A percentile compares a stretch with the other conserved stretches of the same genome.
Conservation (phyloP, 441 rosid genomes). For the Pelargonium citronellum region DNA sequence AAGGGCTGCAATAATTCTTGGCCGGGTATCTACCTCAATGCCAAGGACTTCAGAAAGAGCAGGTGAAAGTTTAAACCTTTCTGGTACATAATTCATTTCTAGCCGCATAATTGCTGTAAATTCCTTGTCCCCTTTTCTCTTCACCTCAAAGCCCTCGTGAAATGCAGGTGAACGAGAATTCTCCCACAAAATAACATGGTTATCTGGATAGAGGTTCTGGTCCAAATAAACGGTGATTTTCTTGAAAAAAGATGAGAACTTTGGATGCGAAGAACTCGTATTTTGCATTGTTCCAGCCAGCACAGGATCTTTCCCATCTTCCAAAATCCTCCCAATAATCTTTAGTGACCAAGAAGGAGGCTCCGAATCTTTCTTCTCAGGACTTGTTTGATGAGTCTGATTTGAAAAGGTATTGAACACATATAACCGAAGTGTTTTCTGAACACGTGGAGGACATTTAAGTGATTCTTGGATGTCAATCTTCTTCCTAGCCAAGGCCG, state of each 20-base stretch:
- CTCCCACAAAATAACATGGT: constrained; percentile 79
- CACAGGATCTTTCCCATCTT: constrained; percentile 82
- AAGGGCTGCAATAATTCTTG: constrained; percentile 80
- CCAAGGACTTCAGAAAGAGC: constrained; percentile 86
- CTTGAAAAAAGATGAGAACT: constrained; percentile 85
- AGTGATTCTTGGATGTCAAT: constrained; percentile 90
- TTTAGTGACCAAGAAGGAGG: constrained; percentile 90
- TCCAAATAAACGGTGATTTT: constrained; percentile 75
- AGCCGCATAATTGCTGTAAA: constrained; percentile 61
- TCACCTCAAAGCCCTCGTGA: constrained; percentile 95
- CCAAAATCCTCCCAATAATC: constrained; percentile 81
- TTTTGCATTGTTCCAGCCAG: constrained; percentile 65
- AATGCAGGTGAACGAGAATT: constrained; percentile 74
- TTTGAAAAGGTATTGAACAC: constrained; percentile 82
- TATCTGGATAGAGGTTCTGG: constrained; percentile 82
- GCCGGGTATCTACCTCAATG: constrained; percentile 84
- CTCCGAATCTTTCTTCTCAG: constrained; percentile 68
- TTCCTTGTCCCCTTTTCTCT: constrained; percentile 89
- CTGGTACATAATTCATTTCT: constrained; percentile 89
- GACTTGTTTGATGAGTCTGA: constrained; percentile 53
- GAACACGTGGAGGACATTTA: constrained; percentile 77
- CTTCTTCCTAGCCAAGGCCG: constrained; percentile 79
- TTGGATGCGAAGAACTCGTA: constrained; percentile 54
- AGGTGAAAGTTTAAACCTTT: constrained; percentile 81
- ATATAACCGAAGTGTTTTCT: constrained; percentile 81